phyloP scores from a whole-genome alignment of 2,329 filamentous ascomycete genomes.

The Xylaria sp. region DNA sequence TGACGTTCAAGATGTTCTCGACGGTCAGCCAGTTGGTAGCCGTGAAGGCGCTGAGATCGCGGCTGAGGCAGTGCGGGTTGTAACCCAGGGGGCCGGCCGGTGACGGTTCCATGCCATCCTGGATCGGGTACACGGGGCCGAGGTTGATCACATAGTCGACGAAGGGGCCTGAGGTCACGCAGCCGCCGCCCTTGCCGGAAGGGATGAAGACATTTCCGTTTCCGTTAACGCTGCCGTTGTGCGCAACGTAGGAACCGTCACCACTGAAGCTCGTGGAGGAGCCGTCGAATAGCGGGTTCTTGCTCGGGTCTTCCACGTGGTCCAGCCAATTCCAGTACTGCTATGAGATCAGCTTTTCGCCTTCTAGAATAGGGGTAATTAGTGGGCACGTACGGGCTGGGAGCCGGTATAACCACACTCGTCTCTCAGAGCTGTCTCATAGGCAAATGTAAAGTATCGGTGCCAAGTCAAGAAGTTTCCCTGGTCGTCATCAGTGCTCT shows the following conservation, averaged over 20 bases:
- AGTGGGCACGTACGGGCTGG: constrained; percentile 47
- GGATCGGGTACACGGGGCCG: constrained; percentile 45
- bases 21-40: constrained; percentile 39
- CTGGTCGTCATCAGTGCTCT: constrained; percentile 28
- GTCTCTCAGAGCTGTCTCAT: constrained; percentile 53
- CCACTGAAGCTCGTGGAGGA: constrained; percentile 62
- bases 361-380: not conserved
- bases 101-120: constrained; percentile 33
- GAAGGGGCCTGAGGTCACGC: constrained; percentile 58
- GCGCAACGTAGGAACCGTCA: constrained; percentile 53
- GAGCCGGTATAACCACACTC: constrained; percentile 57
- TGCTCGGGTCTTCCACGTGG: constrained; percentile 57
- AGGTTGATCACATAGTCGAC: constrained; percentile 48
- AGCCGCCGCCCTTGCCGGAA: constrained; percentile 66
- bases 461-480: constrained; percentile 57
- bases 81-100: constrained; percentile 29
- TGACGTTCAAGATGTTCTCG: constrained; percentile 44
- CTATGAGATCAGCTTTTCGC: not conserved
- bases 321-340: constrained; percentile 64
- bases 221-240: constrained; percentile 42
- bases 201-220: constrained; percentile 48
- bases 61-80: constrained; percentile 45
- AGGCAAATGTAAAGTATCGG: constrained; percentile 55
- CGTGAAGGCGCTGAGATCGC: constrained; percentile 41
- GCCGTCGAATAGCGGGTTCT: constrained; percentile 67